Evolutionary conservation across 1,139 yeast species (phyloP).

Genomic region (Sugiyamaella neomexicana): DNA sequence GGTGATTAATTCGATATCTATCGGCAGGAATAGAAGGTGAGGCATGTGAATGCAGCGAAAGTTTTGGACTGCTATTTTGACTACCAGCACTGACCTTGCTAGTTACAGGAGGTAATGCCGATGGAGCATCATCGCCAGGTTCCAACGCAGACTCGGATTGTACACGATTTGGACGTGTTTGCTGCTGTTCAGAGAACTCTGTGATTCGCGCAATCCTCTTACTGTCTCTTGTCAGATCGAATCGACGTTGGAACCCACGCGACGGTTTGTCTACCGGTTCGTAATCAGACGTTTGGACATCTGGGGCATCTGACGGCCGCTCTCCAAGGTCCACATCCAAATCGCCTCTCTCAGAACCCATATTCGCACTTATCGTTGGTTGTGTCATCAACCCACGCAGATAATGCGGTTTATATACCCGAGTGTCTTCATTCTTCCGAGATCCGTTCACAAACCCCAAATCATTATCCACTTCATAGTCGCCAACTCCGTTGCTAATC

Average conservation of each 20-base stretch:
- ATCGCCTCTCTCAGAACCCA: too few relatives aligned
- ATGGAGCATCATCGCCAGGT: too few relatives aligned
- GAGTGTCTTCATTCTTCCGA: neutral
- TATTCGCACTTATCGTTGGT: neutral
- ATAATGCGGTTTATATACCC: constrained; percentile 14
- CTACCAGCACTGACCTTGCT: too few relatives aligned
- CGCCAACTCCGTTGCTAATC: constrained; percentile 17
- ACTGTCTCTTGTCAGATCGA: constrained; percentile 15
- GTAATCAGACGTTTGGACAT: neutral
- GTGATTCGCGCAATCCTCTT: constrained; percentile 17
- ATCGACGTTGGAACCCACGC: constrained; percentile 5
- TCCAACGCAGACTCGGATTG: too few relatives aligned
- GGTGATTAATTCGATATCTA: constrained; percentile 7
- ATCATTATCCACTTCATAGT: constrained; percentile 8
- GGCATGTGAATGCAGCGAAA: neutral
- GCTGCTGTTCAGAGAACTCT: constrained; percentile 7
- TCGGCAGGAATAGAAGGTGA: neutral
- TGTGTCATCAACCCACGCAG: neutral
- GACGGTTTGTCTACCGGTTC: neutral
- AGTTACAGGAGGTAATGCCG: too few relatives aligned
- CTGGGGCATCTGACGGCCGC: too few relatives aligned
- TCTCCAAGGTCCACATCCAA: too few relatives aligned
- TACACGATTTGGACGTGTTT: neutral
- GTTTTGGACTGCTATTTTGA: too few relatives aligned
- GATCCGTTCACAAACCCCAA: neutral